A percentile compares a stretch with the other conserved stretches of the same genome.
phyloP scores from a whole-genome alignment of 164 flowering plant genomes.

The Annona cherimola region DNA sequence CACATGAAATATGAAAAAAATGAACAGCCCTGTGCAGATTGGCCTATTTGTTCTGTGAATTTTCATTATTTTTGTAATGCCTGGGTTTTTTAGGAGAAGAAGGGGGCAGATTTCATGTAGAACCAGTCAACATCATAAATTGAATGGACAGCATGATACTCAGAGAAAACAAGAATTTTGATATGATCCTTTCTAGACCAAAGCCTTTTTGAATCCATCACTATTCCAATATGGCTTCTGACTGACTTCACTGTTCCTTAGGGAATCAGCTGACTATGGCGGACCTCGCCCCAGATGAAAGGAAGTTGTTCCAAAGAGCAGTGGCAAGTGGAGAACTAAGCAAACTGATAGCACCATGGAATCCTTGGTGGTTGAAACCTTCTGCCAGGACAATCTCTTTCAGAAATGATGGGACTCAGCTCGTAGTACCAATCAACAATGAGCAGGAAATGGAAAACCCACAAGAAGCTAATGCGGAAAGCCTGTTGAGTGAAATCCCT shows the following conservation, averaged over 20 bases:
- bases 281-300: constrained; percentile 63
- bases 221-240: not conserved
- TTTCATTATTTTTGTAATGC: not conserved
- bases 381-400: constrained; percentile 58
- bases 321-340: constrained; percentile 86
- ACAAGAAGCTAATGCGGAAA: constrained; percentile 20
- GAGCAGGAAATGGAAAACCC: constrained; percentile 19
- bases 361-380: constrained; percentile 90
- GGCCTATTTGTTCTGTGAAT: not conserved
- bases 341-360: constrained; percentile 89
- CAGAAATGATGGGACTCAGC: constrained; percentile 56
- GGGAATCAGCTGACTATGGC: constrained; percentile 54
- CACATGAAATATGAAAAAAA: not conserved
- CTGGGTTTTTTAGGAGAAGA: not conserved
- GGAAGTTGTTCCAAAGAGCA: constrained; percentile 64
- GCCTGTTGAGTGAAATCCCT: constrained; percentile 43
- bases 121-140: not conserved
- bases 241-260: constrained; percentile 14
- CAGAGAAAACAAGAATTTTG: not conserved
- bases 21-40: not conserved
- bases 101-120: not conserved
- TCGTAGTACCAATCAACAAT: constrained; percentile 41
- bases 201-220: not conserved
- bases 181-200: not conserved
- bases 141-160: not conserved